Percentiles rank a stretch among this genome's conserved stretches.
Evolutionary conservation across 306 rosid genomes (phyloP).

Genomic region (Crotalaria pallida): DNA sequence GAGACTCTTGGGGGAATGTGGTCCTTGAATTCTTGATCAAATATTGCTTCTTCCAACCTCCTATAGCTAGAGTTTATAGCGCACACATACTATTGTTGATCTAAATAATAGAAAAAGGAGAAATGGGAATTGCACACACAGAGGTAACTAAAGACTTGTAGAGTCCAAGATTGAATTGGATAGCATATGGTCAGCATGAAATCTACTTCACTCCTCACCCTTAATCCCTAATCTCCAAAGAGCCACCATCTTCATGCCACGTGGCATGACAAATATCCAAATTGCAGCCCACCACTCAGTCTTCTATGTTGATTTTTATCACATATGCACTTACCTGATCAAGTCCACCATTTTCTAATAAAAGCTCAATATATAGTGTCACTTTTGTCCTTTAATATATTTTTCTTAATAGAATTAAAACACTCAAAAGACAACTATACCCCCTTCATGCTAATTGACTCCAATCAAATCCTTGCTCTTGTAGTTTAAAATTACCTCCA

Average conservation of each 20-base stretch:
- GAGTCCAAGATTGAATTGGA: constrained; percentile 41
- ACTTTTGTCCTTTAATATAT: background rate
- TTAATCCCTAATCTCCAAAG: constrained; percentile 70
- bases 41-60: background rate
- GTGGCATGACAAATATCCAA: constrained; percentile 67
- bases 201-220: constrained; percentile 71
- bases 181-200: constrained; percentile 29
- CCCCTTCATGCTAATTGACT: constrained; percentile 21
- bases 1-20: constrained; percentile 23
- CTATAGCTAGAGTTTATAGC: background rate
- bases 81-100: background rate
- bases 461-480: constrained; percentile 18
- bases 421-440: constrained; percentile 25
- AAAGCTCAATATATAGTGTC: constrained; percentile 9
- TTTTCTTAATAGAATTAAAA: background rate
- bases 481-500: constrained; percentile 22
- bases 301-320: constrained; percentile 41
- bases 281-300: constrained; percentile 42
- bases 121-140: background rate
- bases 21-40: constrained; percentile 23
- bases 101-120: background rate
- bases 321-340: constrained; percentile 36
- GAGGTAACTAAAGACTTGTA: background rate
- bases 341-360: constrained; percentile 24
- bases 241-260: constrained; percentile 60